Conservation (phyloP, 345 rosid species). For the Gossypium anomalum region DNA sequence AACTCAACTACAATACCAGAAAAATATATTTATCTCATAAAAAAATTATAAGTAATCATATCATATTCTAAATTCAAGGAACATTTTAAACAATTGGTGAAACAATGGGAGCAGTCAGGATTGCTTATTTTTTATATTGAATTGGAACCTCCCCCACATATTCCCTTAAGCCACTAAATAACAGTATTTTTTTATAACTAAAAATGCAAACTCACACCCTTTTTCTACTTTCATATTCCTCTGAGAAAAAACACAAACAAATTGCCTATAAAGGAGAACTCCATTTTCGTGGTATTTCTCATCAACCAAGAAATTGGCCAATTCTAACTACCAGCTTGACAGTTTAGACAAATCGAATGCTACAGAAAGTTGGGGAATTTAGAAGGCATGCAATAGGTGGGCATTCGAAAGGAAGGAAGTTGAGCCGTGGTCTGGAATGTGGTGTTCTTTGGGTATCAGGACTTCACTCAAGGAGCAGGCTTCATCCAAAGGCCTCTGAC, state of each 20-base stretch:
- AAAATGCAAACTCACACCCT: background rate
- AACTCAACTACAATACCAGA: too few relatives aligned
- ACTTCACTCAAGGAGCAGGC: background rate
- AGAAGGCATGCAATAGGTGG: background rate
- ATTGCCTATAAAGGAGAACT: background rate
- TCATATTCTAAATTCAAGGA: background rate
- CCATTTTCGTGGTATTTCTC: background rate
- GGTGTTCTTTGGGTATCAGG: background rate
- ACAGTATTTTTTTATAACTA: background rate
- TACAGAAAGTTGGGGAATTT: background rate
- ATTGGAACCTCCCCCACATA: background rate
- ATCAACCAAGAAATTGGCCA: background rate
- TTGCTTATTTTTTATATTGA: too few relatives aligned
- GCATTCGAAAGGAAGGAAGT: background rate
- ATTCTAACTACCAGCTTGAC: background rate
- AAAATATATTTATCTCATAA: background rate
- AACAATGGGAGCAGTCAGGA: background rate
- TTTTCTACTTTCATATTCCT: background rate
- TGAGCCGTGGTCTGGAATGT: background rate
- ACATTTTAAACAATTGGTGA: background rate
- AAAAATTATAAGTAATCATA: background rate
- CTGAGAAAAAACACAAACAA: background rate
- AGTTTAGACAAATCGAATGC: background rate
- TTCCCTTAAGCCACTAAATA: background rate
- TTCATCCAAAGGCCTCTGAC: background rate